These are phyloP conservation scores for Phoma sp. DNA, from an alignment of 2,329 filamentous ascomycete genomes.

Conservation along the genomic window DNA sequence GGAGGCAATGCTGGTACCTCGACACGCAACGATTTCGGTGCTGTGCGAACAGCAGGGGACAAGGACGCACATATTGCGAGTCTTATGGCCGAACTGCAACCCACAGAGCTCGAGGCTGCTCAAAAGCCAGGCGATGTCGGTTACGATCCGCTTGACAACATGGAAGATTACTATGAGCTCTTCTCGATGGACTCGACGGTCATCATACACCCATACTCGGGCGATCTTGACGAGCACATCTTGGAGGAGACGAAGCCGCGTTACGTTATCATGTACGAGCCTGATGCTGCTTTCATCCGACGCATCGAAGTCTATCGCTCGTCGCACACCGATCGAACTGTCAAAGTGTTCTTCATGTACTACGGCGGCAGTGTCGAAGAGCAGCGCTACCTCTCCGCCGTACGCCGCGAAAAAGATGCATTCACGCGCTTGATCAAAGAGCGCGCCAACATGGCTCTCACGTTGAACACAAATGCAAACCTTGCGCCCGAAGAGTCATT, in stretches of 20 bases:
- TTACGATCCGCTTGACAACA: conserved; percentile 81
- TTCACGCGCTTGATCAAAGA: conserved; percentile 96
- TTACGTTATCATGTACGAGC: conserved; percentile 99
- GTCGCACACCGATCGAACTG: conserved; percentile 86
- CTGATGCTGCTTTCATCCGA: conserved; percentile 91
- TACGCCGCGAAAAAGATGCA: conserved; percentile 93
- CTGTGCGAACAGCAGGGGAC: conserved; percentile 77
- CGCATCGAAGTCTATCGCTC: conserved; percentile 95
- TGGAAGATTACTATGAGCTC: conserved; percentile 90
- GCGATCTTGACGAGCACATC: conserved; percentile 95
- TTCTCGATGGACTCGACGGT: conserved; percentile 91
- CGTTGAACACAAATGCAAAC: conserved; percentile 70
- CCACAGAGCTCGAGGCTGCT: conserved; percentile 76
- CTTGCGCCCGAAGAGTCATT: conserved; percentile 88
- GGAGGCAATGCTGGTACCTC: conserved; percentile 68
- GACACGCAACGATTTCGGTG: conserved; percentile 73
- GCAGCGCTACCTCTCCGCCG: conserved; percentile 85
- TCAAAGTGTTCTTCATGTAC: conserved; percentile 95
- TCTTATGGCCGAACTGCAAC: conserved; percentile 80
- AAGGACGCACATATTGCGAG: conserved; percentile 80
- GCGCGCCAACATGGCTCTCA: conserved; percentile 89
- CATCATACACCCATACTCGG: conserved; percentile 90
- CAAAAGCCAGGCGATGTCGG: conserved; percentile 75
- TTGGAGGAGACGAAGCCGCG: conserved; percentile 91
- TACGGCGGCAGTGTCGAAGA: conserved; percentile 95